phyloP scores from a whole-genome alignment of 305 asterid species.

The Fraxinus sp. region DNA sequence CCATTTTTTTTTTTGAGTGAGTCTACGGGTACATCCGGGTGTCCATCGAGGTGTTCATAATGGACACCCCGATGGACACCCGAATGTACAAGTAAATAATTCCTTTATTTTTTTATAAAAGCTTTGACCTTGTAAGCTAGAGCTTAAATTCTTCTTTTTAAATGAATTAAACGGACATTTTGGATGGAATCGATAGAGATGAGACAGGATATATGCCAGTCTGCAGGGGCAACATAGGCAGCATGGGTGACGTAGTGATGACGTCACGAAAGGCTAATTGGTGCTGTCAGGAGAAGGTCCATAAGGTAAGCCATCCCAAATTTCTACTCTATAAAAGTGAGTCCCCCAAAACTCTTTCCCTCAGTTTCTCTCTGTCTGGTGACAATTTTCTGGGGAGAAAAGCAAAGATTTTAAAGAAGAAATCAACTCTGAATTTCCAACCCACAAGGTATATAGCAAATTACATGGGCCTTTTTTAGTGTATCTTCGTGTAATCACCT shows the following conservation, averaged over 20 bases:
- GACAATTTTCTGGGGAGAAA: conserved; percentile 20
- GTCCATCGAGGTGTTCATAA: too few species aligned
- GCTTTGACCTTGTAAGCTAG: neutral
- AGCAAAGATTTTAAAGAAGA: conserved; percentile 26
- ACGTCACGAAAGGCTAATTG: conserved; percentile 24
- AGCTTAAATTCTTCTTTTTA: too few species aligned
- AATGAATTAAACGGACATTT: neutral
- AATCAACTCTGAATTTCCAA: conserved; percentile 21
- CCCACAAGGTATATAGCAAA: conserved; percentile 10
- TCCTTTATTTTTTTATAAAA: neutral
- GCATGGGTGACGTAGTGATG: neutral
- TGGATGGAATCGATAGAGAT: neutral
- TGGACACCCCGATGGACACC: too few species aligned
- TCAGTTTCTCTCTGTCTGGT: neutral
- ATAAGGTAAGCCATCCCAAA: conserved; percentile 27
- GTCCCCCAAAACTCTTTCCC: neutral
- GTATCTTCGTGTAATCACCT: neutral
- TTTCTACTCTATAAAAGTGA: conserved; percentile 15
- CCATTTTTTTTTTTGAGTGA: too few species aligned
- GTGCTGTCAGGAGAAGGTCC: conserved; percentile 30
- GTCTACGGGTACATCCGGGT: too few species aligned
- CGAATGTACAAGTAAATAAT: too few species aligned
- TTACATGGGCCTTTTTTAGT: neutral
- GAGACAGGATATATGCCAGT: neutral
- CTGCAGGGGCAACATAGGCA: neutral